A percentile compares a stretch with the other conserved stretches of the same genome.
phyloP scores from a whole-genome alignment of 2,329 filamentous ascomycete species.

The Torrubiella hemipterigena region DNA sequence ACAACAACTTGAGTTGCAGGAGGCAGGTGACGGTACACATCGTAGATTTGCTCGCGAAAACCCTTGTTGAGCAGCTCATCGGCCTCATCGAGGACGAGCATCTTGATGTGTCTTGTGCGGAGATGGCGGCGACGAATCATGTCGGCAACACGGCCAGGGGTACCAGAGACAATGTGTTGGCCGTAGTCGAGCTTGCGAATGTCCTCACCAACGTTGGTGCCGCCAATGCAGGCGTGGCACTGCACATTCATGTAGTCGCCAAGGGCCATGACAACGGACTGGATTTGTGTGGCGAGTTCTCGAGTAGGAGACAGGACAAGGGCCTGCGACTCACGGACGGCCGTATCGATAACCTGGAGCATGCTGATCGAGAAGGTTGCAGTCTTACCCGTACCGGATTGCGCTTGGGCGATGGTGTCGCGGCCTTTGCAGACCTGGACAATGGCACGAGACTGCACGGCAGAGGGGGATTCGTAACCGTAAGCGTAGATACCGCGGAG shows the following conservation, averaged over 20 bases:
- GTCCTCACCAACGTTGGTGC: conserved; percentile 95
- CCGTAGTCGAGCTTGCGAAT: conserved; percentile 96
- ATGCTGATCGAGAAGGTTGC: conserved; percentile 95
- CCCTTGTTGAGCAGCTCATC: conserved; percentile 72
- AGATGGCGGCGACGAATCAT: conserved; percentile 48
- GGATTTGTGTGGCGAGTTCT: conserved; percentile 95
- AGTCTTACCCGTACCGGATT: conserved; percentile 94
- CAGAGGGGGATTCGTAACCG: conserved; percentile 95
- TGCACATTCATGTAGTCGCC: conserved; percentile 99
- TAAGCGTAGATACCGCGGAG: conserved; percentile 97
- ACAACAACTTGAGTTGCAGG: conserved; percentile 98
- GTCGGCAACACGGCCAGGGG: conserved; percentile 77
- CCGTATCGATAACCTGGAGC: conserved; percentile 90
- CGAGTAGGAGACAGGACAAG: conserved; percentile 92
- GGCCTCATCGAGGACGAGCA: conserved; percentile 50
- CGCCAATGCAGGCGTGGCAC: conserved; percentile 96
- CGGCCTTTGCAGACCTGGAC: conserved; percentile 98
- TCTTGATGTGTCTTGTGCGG: conserved; percentile 51
- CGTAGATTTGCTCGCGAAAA: conserved; percentile 97
- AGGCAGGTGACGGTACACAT: conserved; percentile 93
- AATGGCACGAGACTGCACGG: conserved; percentile 94
- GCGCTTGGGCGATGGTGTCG: conserved; percentile 96
- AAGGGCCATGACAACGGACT: conserved; percentile 98
- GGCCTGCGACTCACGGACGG: conserved; percentile 84
- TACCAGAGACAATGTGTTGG: conserved; percentile 94